A percentile compares a stretch with the other conserved stretches of the same genome.
Evolutionary conservation across 495 filamentous ascomycete genomes (phyloP).

Genomic region (Cryomyces minteri): DNA sequence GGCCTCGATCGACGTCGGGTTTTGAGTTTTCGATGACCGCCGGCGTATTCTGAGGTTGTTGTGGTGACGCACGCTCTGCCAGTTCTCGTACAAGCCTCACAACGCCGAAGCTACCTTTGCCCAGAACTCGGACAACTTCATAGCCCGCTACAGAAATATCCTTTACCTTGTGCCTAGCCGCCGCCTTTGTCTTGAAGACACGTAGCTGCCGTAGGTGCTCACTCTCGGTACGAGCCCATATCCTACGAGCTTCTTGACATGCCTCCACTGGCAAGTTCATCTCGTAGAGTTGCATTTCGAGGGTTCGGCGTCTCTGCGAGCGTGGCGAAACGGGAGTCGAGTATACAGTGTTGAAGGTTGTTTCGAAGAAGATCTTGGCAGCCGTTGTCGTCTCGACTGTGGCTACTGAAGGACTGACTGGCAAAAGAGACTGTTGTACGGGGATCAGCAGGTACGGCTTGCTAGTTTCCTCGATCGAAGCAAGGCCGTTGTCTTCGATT

Average conservation of each 20-base stretch:
- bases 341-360: constrained; percentile 52
- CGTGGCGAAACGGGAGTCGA: constrained; percentile 34
- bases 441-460: constrained; percentile 14
- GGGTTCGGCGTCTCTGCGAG: constrained; percentile 41
- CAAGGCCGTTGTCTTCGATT: constrained; percentile 1
- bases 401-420: constrained; percentile 38
- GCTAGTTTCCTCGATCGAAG: constrained; percentile 17
- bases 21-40: neutral
- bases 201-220: constrained; percentile 59
- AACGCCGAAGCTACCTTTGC: constrained; percentile 87
- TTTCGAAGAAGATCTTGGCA: constrained; percentile 77
- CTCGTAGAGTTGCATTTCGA: constrained; percentile 43
- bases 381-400: constrained; percentile 64
- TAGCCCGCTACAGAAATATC: constrained; percentile 45
- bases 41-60: neutral
- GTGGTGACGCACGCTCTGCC: constrained; percentile 3
- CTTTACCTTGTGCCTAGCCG: constrained; percentile 18
- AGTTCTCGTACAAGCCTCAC: constrained; percentile 65
- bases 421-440: constrained; percentile 20
- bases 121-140: constrained; percentile 67
- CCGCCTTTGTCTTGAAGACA: constrained; percentile 42
- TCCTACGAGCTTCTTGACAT: constrained; percentile 29
- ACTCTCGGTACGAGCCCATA: constrained; percentile 48
- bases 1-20: constrained; percentile 1
- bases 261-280: constrained; percentile 35